Conservation (phyloP, 148 eudicot genomes). For the Rhododendron simsii region DNA sequence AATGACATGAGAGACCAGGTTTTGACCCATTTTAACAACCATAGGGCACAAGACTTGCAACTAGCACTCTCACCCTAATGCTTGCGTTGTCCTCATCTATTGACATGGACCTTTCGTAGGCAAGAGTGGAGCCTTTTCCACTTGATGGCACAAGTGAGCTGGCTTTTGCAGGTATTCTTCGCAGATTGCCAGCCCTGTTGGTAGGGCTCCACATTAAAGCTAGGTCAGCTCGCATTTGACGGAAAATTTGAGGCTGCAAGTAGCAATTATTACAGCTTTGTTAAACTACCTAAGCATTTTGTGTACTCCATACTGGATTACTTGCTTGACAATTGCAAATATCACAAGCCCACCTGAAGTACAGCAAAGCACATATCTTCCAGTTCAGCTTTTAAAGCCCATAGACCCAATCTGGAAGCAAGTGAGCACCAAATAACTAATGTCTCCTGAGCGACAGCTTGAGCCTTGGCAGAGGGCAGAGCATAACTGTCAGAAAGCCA, state of each 20-base stretch:
- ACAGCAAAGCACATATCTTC: conserved; percentile 98
- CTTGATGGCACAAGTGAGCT: conserved; percentile 26
- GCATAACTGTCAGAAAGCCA: conserved; percentile 61
- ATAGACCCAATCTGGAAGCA: conserved; percentile 89
- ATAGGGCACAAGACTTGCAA: not conserved
- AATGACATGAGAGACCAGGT: not conserved
- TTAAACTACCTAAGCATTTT: not conserved
- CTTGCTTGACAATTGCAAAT: not conserved
- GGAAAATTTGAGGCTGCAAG: conserved; percentile 77
- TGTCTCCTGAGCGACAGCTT: conserved; percentile 90
- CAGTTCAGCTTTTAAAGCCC: conserved; percentile 96
- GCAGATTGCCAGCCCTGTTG: conserved; percentile 44
- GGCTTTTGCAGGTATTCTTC: conserved; percentile 49
- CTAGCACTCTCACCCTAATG: conserved; percentile 48
- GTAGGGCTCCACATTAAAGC: conserved; percentile 86
- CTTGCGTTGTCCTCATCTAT: conserved; percentile 37
- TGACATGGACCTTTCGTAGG: conserved; percentile 22
- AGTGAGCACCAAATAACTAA: conserved; percentile 95
- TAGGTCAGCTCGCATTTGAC: conserved; percentile 72
- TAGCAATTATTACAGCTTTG: not conserved
- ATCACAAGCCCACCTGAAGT: conserved; percentile 52
- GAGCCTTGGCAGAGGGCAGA: conserved; percentile 77
- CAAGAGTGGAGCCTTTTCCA: conserved; percentile 19
- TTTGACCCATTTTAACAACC: not conserved
- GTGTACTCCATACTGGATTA: not conserved